A percentile compares a stretch with the other conserved stretches of the same genome.
Conservation (phyloP, 805 yeast species). For the Wickerhamomyces rabaulensis region DNA sequence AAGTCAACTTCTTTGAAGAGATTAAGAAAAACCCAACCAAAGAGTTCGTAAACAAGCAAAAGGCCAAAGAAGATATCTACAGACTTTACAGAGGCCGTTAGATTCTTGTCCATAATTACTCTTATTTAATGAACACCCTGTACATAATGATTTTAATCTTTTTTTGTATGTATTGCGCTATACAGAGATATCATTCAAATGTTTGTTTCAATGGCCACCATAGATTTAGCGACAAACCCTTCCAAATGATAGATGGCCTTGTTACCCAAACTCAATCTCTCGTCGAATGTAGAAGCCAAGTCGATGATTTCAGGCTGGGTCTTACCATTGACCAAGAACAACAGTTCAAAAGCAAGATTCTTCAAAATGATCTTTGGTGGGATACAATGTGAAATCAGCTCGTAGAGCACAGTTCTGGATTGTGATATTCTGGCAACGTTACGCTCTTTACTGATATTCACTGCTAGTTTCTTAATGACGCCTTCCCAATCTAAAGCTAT, state of each 20-base stretch:
- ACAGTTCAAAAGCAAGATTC: slow-evolving; percentile 44
- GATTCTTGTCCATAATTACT: slow-evolving; percentile 1
- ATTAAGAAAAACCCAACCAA: slow-evolving; percentile 59
- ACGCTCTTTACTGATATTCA: slow-evolving; percentile 52
- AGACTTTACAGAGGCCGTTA: slow-evolving; percentile 60
- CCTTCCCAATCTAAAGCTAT: slow-evolving; percentile 85
- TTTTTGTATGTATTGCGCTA: neutral
- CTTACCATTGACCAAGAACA: slow-evolving; percentile 25
- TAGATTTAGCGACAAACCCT: slow-evolving; percentile 84
- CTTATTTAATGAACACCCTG: slow-evolving; percentile 1
- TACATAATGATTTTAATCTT: neutral
- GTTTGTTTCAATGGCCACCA: slow-evolving; percentile 62
- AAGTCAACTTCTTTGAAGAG: slow-evolving; percentile 49
- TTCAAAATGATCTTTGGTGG: slow-evolving; percentile 82
- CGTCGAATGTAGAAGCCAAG: slow-evolving; percentile 69
- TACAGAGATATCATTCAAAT: neutral
- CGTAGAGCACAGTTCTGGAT: slow-evolving; percentile 69
- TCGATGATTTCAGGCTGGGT: slow-evolving; percentile 46
- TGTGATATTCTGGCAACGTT: slow-evolving; percentile 53
- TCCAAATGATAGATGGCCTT: slow-evolving; percentile 93
- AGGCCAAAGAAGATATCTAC: slow-evolving; percentile 46
- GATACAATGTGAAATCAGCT: slow-evolving; percentile 86
- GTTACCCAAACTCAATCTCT: slow-evolving; percentile 76
- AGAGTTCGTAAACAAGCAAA: slow-evolving; percentile 50
- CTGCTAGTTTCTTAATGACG: slow-evolving; percentile 66